Conservation (phyloP, 2,329 filamentous ascomycete species). For the Cladobotryum protrusum region DNA sequence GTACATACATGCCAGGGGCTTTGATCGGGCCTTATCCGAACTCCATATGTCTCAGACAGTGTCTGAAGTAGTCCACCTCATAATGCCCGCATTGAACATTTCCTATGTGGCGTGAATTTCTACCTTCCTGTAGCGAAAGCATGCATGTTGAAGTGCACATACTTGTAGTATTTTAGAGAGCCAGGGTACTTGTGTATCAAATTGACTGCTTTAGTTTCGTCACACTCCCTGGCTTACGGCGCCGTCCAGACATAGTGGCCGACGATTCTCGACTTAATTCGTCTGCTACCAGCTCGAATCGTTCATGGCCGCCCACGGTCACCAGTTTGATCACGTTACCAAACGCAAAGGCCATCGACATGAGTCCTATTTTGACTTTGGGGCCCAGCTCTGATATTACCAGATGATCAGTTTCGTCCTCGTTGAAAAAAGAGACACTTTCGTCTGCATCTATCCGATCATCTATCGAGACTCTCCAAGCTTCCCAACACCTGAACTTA, state of each 20-base stretch:
- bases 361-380: constrained; percentile 54
- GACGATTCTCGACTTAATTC: constrained; percentile 23
- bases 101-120: no score
- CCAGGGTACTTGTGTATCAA: constrained; percentile 5
- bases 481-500: constrained; percentile 41
- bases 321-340: constrained; percentile 69
- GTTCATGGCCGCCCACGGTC: constrained; percentile 55
- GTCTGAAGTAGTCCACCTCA: not conserved
- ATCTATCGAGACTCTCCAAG: constrained; percentile 46
- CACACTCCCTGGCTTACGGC: constrained; percentile 27
- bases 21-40: constrained; percentile 2
- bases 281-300: constrained; percentile 45
- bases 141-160: no score
- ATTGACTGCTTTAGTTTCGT: constrained; percentile 19
- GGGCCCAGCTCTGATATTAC: constrained; percentile 63
- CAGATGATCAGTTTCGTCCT: constrained; percentile 44
- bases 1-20: not conserved
- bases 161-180: no score
- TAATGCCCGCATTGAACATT: not conserved
- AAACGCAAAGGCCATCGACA: constrained; percentile 62
- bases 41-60: constrained; percentile 3
- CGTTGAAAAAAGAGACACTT: constrained; percentile 37
- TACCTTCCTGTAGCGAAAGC: no score
- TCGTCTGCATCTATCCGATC: constrained; percentile 40
- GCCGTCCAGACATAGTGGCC: constrained; percentile 33